A percentile compares a stretch with the other conserved stretches of the same genome.
phyloP scores from a whole-genome alignment of 805 yeast species.

The Ogataea glucozyma region DNA sequence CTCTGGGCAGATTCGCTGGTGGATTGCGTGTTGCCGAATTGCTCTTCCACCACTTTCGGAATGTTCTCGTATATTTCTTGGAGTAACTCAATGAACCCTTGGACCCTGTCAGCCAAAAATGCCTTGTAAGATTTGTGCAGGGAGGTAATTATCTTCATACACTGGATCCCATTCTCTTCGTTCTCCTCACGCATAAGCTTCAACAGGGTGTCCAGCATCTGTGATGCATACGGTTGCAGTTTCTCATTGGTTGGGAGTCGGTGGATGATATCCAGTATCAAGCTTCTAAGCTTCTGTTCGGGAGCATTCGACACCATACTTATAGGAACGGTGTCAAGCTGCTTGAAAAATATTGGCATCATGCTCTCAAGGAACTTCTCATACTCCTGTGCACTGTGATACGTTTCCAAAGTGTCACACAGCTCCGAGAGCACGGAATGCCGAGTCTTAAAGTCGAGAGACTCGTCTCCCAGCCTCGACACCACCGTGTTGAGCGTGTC shows the following conservation, averaged over 20 bases:
- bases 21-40: constrained; percentile 46
- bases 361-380: constrained; percentile 69
- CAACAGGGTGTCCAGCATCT: constrained; percentile 60
- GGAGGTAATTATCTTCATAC: constrained; percentile 84
- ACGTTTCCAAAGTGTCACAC: constrained; percentile 82
- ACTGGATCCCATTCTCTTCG: constrained; percentile 92
- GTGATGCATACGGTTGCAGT: constrained; percentile 66
- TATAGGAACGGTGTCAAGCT: constrained; percentile 69
- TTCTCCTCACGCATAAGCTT: constrained; percentile 71
- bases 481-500: constrained; percentile 45
- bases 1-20: constrained; percentile 7
- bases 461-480: constrained; percentile 55
- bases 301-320: constrained; percentile 63
- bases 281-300: constrained; percentile 76
- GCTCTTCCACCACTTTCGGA: constrained; percentile 69
- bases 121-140: constrained; percentile 83
- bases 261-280: constrained; percentile 75
- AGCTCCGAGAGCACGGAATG: constrained; percentile 77
- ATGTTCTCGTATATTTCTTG: constrained; percentile 76
- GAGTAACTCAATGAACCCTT: constrained; percentile 75
- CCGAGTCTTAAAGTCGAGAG: constrained; percentile 57
- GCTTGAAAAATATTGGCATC: constrained; percentile 66
- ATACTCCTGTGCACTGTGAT: constrained; percentile 79
- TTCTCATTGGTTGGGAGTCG: constrained; percentile 82
- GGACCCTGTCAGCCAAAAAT: constrained; percentile 66